These are phyloP conservation scores for Blastocladiella britannica DNA, from an alignment of 192 early-diverging fungal genomes.

Conservation along the genomic window DNA sequence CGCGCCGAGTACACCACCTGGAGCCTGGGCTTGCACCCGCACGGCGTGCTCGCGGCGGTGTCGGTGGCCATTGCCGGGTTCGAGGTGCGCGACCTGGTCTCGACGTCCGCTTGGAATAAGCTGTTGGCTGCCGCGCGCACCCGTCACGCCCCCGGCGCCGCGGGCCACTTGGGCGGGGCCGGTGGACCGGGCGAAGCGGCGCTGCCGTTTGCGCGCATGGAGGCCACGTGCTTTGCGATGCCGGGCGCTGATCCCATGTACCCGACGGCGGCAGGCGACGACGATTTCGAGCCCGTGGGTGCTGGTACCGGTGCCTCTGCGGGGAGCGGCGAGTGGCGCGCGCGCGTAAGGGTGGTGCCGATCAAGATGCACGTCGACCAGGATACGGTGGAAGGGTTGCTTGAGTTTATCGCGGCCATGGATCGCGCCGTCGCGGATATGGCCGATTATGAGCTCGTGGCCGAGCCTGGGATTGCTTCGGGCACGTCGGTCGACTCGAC, in stretches of 20 bases:
- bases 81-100: conserved; percentile 58
- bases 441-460: neutral
- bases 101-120: conserved; percentile 52
- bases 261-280: no score
- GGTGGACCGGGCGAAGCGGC: no score
- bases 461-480: no score
- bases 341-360: conserved; percentile 47
- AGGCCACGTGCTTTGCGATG: no score
- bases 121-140: conserved; percentile 50
- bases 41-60: no score
- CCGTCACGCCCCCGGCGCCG: no score
- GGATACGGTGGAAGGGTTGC: conserved; percentile 67
- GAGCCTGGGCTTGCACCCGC: no score
- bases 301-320: no score
- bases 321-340: conserved; percentile 7
- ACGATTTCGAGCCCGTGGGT: neutral
- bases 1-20: no score
- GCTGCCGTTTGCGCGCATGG: no score
- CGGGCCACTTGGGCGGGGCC: no score
- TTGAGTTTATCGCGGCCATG: conserved; percentile 39
- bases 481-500: no score
- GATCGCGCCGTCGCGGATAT: neutral
- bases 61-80: conserved; percentile 30
- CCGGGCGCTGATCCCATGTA: neutral
- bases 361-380: conserved; percentile 80